Evolutionary conservation across 345 rosid species (phyloP), one percentile per base, ranked within the genome.

Genomic region (Citrus glauca): DNA sequence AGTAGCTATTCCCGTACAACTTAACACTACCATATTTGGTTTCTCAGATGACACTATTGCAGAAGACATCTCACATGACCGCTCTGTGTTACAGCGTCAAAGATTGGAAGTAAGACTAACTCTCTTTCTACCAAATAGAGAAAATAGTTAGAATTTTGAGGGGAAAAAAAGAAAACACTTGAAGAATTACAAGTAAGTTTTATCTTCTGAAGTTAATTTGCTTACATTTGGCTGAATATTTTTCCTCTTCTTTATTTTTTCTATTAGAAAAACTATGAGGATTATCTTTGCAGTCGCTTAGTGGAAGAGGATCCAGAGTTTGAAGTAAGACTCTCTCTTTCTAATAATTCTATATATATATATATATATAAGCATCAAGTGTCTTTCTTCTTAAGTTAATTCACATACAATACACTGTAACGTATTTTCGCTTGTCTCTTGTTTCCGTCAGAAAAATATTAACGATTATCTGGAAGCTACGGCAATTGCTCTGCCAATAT

Each of bases 271-370:
- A 50, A 50, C 4, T 17, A 1, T 17, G 22, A 50, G 22, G 56
- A 50, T 50, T 5, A 16, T 17, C 22, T 50, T 50, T 50, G 20
- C 56, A 4, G 56, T 50, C 56, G 7, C 56, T 50, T 50, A 45
- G 70, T 30, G 66, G 42, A 62, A 62, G 65, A 56, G 66, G 6
- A 19, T 25, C 5, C 19, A 32, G 72, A 78, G 66, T 69, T 24
- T 50, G 76, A 81, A 87, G 89, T 84, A 66, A 35, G 50, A 20
- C 67, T 37, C 56, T 59, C 22, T 33, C n/a, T 71, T 76, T 50
- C 42, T 53, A 24, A 32, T 50, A 64, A 11, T 50, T 13, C 45
- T 40, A 40, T 40, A 40, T 40, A 38, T 38, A 38, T 40, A 40
- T 1, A 40, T 9, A 9, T 2, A 40, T 40, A 40, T 2, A 40